Percentiles rank a stretch among this genome's conserved stretches.
phyloP scores from a whole-genome alignment of 345 rosid species.

The Citrus maxima region DNA sequence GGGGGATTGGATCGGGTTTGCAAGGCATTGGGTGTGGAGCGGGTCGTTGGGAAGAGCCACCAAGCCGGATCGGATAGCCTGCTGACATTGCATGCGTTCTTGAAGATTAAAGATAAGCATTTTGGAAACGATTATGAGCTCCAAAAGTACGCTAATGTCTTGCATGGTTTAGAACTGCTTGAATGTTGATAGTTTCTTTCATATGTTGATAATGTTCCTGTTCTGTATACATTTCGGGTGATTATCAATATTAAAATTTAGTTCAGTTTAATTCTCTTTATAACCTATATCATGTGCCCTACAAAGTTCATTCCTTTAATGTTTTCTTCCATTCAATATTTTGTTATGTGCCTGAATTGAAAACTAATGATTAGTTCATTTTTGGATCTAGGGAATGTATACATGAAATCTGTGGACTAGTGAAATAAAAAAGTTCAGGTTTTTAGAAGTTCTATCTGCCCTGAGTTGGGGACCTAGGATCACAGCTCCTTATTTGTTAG shows the following conservation, averaged over 20 bases:
- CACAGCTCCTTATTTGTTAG: neutral
- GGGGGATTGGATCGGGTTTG: slow-evolving; percentile 60
- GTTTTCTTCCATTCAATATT: neutral
- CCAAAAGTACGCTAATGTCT: slow-evolving; percentile 37
- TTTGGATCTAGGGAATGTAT: neutral
- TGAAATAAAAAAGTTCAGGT: neutral
- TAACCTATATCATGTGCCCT: neutral
- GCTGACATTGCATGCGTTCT: slow-evolving; percentile 39
- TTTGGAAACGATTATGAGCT: slow-evolving; percentile 18
- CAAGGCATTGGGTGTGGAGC: slow-evolving; percentile 31
- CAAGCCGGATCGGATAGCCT: slow-evolving; percentile 57
- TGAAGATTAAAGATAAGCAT: slow-evolving; percentile 29
- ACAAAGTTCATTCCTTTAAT: neutral
- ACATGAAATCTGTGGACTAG: neutral
- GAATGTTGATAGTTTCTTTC: slow-evolving; percentile 5
- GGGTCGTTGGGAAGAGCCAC: slow-evolving; percentile 45
- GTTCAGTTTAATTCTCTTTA: slow-evolving; percentile 15
- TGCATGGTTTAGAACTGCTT: slow-evolving; percentile 48
- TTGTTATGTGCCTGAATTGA: neutral
- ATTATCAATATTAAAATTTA: slow-evolving; percentile 24
- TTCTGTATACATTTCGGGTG: slow-evolving; percentile 17
- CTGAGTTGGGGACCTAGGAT: neutral
- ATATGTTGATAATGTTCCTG: slow-evolving; percentile 5
- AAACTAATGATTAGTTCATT: neutral
- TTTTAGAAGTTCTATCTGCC: neutral